Percentiles rank a stretch among this genome's conserved stretches.
Evolutionary conservation across 495 filamentous ascomycete species (phyloP).

Genomic region (Clohesyomyces aquaticus): DNA sequence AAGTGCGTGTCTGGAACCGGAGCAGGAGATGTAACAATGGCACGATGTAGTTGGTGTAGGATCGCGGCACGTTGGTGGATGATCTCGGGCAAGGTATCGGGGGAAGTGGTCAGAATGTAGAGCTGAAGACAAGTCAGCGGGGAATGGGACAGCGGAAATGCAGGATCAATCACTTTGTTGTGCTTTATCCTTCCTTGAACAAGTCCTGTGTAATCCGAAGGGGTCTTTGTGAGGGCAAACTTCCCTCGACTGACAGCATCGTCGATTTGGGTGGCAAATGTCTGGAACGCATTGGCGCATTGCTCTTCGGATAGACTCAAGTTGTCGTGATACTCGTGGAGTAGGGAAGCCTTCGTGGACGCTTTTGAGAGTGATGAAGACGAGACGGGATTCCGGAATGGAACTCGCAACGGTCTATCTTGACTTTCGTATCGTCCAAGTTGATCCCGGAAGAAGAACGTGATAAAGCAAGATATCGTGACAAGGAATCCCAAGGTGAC

Average conservation of each 20-base stretch:
- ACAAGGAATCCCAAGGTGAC: slow-evolving; percentile 1
- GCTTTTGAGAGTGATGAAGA: neutral
- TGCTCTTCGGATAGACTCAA: slow-evolving; percentile 10
- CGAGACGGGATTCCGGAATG: neutral
- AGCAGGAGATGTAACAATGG: slow-evolving; percentile 54
- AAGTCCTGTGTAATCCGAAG: slow-evolving; percentile 18
- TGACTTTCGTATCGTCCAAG: neutral
- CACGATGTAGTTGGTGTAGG: slow-evolving; percentile 49
- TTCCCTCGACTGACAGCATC: neutral
- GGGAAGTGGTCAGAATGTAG: slow-evolving; percentile 34
- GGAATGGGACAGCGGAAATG: neutral
- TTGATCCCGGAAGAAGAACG: neutral
- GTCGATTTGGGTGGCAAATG: neutral
- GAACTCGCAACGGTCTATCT: neutral
- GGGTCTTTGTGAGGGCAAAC: slow-evolving; percentile 14
- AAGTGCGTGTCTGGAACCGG: slow-evolving; percentile 67
- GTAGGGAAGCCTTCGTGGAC: neutral
- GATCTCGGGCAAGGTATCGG: slow-evolving; percentile 41
- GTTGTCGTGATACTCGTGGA: neutral
- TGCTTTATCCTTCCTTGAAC: slow-evolving; percentile 22
- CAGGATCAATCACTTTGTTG: slow-evolving; percentile 2
- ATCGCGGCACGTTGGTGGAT: slow-evolving; percentile 51
- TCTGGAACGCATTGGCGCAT: slow-evolving; percentile 12
- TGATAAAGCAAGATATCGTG: neutral
- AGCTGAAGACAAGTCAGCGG: slow-evolving; percentile 29